Conservation (phyloP, 805 yeast genomes). For the Scheffersomyces stipitis region DNA sequence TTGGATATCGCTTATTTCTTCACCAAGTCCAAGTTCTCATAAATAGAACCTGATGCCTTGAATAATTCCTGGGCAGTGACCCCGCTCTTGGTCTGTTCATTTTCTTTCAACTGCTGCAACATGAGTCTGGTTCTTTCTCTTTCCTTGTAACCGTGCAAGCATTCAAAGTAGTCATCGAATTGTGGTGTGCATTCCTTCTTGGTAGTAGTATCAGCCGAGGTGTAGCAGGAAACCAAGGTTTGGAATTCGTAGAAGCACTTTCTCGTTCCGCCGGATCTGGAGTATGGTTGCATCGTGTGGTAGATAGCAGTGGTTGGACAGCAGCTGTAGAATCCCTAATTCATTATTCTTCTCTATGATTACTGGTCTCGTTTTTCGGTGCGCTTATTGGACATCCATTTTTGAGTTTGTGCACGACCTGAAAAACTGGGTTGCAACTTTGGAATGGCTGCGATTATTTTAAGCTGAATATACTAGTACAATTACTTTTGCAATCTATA, state of each 20-base stretch:
- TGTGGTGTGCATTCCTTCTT: constrained; percentile 44
- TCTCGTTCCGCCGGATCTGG: constrained; percentile 49
- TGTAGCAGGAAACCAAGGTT: constrained; percentile 43
- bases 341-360: too few relatives aligned
- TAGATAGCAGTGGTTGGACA: too few relatives aligned
- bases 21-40: constrained; percentile 45
- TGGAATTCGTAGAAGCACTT: constrained; percentile 49
- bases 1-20: constrained; percentile 6
- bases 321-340: too few relatives aligned
- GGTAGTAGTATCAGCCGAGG: constrained; percentile 43
- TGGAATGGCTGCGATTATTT: too few relatives aligned
- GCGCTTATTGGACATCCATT: constrained; percentile 6
- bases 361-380: constrained; percentile 1
- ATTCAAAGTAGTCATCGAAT: constrained; percentile 47
- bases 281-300: constrained; percentile 43
- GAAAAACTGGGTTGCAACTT: neutral
- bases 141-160: constrained; percentile 48
- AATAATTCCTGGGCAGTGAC: constrained; percentile 44
- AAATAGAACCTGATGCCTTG: constrained; percentile 39
- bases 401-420: constrained; percentile 9
- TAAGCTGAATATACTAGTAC: too few relatives aligned
- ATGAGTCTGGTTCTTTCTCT: constrained; percentile 45
- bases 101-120: constrained; percentile 47
- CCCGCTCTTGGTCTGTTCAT: constrained; percentile 39
- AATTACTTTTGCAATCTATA: too few relatives aligned